Evolutionary conservation across 305 asterid genomes (phyloP).

Genomic region (Rubia balearica): DNA sequence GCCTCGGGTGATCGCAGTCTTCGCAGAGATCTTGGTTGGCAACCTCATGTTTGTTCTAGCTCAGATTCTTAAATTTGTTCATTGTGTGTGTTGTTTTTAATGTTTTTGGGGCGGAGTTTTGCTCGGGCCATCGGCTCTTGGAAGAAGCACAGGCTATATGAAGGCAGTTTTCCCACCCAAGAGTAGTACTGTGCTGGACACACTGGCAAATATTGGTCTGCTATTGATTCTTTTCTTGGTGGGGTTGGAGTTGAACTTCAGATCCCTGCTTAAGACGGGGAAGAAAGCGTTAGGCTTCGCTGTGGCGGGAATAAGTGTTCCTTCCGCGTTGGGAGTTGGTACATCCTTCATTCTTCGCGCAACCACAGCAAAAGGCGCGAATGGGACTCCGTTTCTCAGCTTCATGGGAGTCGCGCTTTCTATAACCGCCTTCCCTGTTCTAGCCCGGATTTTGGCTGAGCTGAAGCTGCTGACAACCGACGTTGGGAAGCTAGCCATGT

Average conservation of each 20-base stretch:
- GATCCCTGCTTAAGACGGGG: slow-evolving; percentile 32
- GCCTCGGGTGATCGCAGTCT: slow-evolving; percentile 49
- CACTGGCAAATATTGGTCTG: slow-evolving; percentile 41
- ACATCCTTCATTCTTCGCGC: slow-evolving; percentile 30
- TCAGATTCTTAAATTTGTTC: background rate
- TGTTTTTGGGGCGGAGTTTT: slow-evolving; percentile 34
- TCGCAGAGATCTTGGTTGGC: slow-evolving; percentile 40
- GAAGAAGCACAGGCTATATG: slow-evolving; percentile 29
- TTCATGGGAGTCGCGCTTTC: slow-evolving; percentile 53
- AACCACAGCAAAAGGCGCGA: slow-evolving; percentile 30
- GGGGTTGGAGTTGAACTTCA: slow-evolving; percentile 36
- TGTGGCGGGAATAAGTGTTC: slow-evolving; percentile 34
- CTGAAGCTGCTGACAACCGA: slow-evolving; percentile 44
- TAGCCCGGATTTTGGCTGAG: slow-evolving; percentile 43
- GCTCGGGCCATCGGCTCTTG: slow-evolving; percentile 48
- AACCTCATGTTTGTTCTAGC: background rate
- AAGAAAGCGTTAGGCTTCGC: slow-evolving; percentile 36
- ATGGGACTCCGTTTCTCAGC: slow-evolving; percentile 26
- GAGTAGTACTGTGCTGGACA: slow-evolving; percentile 37
- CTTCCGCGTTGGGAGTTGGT: slow-evolving; percentile 38
- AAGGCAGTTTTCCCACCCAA: slow-evolving; percentile 34
- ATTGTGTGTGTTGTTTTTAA: too few species aligned
- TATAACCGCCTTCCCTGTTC: slow-evolving; percentile 44
- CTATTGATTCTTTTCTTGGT: slow-evolving; percentile 39
- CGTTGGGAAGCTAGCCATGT: slow-evolving; percentile 41